Base-by-base conservation (phyloP, 2,329 filamentous ascomycete species). In the Botrytis aclada region DNA sequence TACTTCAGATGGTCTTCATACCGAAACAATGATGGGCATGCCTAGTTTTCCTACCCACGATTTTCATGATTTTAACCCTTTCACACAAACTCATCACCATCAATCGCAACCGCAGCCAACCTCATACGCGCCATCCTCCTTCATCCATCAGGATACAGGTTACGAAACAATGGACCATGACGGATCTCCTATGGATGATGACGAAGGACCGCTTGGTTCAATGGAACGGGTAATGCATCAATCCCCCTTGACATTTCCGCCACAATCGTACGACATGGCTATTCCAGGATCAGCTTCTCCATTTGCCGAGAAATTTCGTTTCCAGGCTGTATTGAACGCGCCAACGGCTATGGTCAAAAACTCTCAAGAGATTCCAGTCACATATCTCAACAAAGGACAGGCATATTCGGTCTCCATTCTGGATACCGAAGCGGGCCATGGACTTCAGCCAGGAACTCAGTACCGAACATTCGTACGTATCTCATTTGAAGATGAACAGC, bases 381-480 rank as follows among this genome's bases (percentile, higher is more conserved):
- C 95, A 0, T 99, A 99, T 81, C 88, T 99, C 29, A 99, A 99
- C 84, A 98, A 98, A 83, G 95, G 95, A 37, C 95, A 98, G 81
- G 93, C 94, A 25, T 99, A 99, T 81, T 93, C 93, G 0, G 85
- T 99, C 29, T 92, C 93, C 3, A 88, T 99, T 41, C 85, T 92
- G 64, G 96, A 99, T 80, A 96, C 92, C 0, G 85, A 86, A 9
- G 88, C 92, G 2, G 85, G 87, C 1, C 83, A 90, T 7, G 86
- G 88, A 3, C 84, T 88, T 47, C 81, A 84, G 0, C 87, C 87
- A 7, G 90, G 89, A 14, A 85, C 91, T 22, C 92, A 88, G 76
- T 98, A 98, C 81, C 89, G 96, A 71, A 98, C 95, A 0, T 97
- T 92, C 80, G 89, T 99, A 64, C 92, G 96, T n/a, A 91, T 99